Base-by-base conservation (phyloP, 2,329 filamentous ascomycete species). In the Sarocladium strictum region DNA sequence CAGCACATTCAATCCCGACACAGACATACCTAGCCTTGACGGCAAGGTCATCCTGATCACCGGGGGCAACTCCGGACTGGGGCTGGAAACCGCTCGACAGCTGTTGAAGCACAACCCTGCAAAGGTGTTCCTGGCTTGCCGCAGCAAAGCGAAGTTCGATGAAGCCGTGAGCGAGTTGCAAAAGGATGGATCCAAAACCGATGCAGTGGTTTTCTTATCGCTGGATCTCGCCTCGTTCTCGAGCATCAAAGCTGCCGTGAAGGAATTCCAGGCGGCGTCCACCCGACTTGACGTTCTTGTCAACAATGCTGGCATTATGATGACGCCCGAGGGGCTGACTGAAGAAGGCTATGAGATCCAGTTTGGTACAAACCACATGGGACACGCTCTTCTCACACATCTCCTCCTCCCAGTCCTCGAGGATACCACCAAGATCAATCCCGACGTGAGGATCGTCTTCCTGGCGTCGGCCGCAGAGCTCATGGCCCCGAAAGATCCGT, bases 41-140 rank as follows among this genome's bases (percentile, higher is more conserved):
- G 87, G 83, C 55, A 85, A 84, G 65, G 86, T 89, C 15, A 88
- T 81, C 49, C 76, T 95, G 21, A 85, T 96, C n/a, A 96, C 90
- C 0, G 90, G 90, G 51, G 90, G 89, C 66, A 90, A 90, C 40
- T 78, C 89, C 67, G 90, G 90, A 15, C 72, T 96, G 69, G 43
- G 43, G 12, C 21, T 9, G 7, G 23, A 27, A 47, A 11, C 23
- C 14, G 43, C n/a, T 6, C 43, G 6, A 3, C 23, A 47, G 11
- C 23, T 47, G 3, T 3, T 17, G 4, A 47, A 27, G 12, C 43
- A 47, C 24, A 27, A 47, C 10, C 23, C 43, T 12, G 11, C 21
- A 3, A 14, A 17, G 11, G n/a, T 47, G 3, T 47, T 9, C 7
- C 24, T 47, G 10, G 23, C 7, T 27, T 9, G 23, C n/a, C 43